A percentile compares a stretch with the other conserved stretches of the same genome.
These are phyloP conservation scores for Myriosclerotinia scirpicola DNA, from an alignment of 2,329 filamentous ascomycete genomes.

Conservation along the genomic window DNA sequence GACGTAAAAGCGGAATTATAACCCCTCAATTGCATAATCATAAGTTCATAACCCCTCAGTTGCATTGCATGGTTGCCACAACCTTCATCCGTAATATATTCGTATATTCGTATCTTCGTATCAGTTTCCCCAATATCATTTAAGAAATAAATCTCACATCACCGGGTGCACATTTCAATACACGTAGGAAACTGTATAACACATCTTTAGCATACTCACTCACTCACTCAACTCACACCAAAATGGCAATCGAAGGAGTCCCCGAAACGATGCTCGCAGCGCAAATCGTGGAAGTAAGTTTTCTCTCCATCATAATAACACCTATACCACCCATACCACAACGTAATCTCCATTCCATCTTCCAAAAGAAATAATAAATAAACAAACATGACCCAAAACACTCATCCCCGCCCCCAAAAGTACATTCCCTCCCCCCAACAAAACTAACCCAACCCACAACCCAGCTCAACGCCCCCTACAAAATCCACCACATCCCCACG, in stretches of 20 bases:
- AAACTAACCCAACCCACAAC: not conserved
- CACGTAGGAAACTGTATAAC: not conserved
- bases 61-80: no score
- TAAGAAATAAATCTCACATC: not conserved
- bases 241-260: conserved; percentile 35
- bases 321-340: not conserved
- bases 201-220: not conserved
- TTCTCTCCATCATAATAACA: no score
- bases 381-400: not conserved
- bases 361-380: not conserved
- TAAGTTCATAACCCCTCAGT: no score
- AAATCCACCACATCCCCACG: conserved; percentile 50
- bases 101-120: no score
- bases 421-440: no score
- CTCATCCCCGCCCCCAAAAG: no score
- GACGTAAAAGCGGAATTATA: not conserved
- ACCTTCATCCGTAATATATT: no score
- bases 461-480: conserved; percentile 55
- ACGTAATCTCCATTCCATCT: no score
- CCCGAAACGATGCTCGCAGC: conserved; percentile 50
- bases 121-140: not conserved
- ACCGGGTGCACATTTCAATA: not conserved
- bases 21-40: not conserved
- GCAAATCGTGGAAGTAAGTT: conserved; percentile 47
- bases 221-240: not conserved